Conservation (phyloP, 345 rosid genomes). For the Melaleuca alternifolia region DNA sequence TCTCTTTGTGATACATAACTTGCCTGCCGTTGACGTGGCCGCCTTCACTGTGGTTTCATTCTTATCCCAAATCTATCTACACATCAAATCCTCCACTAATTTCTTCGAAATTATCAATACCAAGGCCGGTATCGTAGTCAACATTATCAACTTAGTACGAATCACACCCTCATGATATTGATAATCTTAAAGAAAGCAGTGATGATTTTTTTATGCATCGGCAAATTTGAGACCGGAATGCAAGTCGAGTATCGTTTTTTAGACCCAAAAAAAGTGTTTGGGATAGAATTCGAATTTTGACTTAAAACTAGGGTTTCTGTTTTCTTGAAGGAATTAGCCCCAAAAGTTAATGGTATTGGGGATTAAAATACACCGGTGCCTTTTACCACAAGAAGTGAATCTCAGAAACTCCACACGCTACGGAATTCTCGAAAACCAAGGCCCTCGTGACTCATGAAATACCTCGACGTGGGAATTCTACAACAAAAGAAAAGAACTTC, state of each 20-base stretch:
- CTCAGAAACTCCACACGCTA: not conserved
- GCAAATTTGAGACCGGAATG: not conserved
- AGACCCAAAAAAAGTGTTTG: too few relatives aligned
- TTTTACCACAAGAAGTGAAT: not conserved
- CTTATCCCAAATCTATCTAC: not conserved
- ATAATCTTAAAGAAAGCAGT: not conserved
- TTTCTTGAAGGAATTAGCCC: not conserved
- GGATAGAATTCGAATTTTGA: not conserved
- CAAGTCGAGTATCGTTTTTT: not conserved
- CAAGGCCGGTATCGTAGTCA: not conserved
- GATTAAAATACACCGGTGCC: not conserved
- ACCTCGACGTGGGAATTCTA: not conserved
- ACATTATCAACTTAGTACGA: not conserved
- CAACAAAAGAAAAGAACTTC: not conserved
- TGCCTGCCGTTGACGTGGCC: too few relatives aligned
- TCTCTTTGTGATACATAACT: too few relatives aligned
- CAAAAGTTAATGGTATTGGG: not conserved
- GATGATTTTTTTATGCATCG: accelerated
- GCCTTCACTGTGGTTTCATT: not conserved
- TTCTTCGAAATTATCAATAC: not conserved
- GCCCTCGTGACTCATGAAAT: not conserved
- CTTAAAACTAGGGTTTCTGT: not conserved
- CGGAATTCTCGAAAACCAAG: not conserved
- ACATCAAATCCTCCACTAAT: not conserved
- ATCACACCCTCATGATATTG: accelerated